A percentile compares a stretch with the other conserved stretches of the same genome.
Conservation (phyloP, 1,139 yeast species). For the Kodamaea anthophila region DNA sequence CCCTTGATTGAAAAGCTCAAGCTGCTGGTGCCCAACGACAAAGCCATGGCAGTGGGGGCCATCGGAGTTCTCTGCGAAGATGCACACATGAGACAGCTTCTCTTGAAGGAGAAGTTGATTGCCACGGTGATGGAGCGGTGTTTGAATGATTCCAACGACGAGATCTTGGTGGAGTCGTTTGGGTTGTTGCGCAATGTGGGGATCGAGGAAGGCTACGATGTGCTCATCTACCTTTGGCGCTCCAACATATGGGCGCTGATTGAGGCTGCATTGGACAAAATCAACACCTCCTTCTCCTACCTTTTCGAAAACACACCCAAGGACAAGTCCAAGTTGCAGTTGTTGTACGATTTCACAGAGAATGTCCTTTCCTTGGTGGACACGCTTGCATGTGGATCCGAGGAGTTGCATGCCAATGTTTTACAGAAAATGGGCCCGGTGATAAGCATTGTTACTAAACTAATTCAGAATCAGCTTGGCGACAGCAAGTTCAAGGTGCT, state of each 20-base stretch:
- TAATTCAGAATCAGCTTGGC: constrained; percentile 27
- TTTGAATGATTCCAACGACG: constrained; percentile 62
- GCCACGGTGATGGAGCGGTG: constrained; percentile 58
- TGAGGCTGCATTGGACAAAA: constrained; percentile 43
- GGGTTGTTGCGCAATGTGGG: constrained; percentile 77
- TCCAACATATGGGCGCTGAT: constrained; percentile 66
- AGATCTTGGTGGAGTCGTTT: constrained; percentile 70
- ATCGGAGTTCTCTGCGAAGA: constrained; percentile 71
- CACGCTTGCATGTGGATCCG: constrained; percentile 61
- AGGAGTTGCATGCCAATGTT: constrained; percentile 51
- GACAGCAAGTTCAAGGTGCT: constrained; percentile 30
- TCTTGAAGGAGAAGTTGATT: constrained; percentile 67
- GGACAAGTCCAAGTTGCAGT: constrained; percentile 38
- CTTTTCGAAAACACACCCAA: constrained; percentile 25
- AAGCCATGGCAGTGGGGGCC: constrained; percentile 72
- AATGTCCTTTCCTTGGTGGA: constrained; percentile 65
- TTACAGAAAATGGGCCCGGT: constrained; percentile 38
- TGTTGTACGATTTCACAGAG: constrained; percentile 64
- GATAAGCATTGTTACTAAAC: constrained; percentile 36
- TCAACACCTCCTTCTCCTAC: constrained; percentile 41
- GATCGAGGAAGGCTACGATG: constrained; percentile 85
- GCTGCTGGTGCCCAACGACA: constrained; percentile 62
- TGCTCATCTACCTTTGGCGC: constrained; percentile 71
- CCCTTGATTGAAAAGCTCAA: constrained; percentile 65
- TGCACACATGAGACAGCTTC: constrained; percentile 49